These are phyloP conservation scores for Torulaspora franciscae DNA, from an alignment of 805 yeast genomes.

Conservation along the genomic window DNA sequence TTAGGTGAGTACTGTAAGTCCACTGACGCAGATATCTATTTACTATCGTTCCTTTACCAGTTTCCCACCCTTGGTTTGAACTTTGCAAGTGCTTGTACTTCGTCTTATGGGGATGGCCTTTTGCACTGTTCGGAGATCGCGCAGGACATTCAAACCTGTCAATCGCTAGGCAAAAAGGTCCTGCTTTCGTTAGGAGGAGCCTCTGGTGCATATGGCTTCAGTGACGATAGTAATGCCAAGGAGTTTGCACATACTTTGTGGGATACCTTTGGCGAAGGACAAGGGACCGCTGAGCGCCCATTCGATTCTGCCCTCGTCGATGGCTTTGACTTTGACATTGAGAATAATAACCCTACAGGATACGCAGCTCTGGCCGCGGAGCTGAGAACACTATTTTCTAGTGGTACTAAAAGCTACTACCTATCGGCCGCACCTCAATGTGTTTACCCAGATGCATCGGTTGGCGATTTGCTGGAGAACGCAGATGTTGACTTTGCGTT, in stretches of 20 bases:
- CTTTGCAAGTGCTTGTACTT: conserved; percentile 52
- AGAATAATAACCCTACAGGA: conserved; percentile 58
- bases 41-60: conserved; percentile 62
- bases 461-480: conserved; percentile 53
- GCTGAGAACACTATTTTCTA: conserved; percentile 48
- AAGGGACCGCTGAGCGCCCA: conserved; percentile 50
- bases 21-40: conserved; percentile 62
- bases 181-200: conserved; percentile 75
- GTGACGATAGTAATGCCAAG: conserved; percentile 72
- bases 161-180: conserved; percentile 69
- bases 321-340: conserved; percentile 92
- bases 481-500: conserved; percentile 75
- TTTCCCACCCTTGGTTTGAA: conserved; percentile 55
- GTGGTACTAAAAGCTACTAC: conserved; percentile 57
- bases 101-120: conserved; percentile 38
- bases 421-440: conserved; percentile 93
- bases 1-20: conserved; percentile 57
- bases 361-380: conserved; percentile 56
- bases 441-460: conserved; percentile 71
- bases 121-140: conserved; percentile 54
- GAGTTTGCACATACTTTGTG: conserved; percentile 56
- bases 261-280: conserved; percentile 59
- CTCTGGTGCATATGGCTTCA: conserved; percentile 77
- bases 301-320: conserved; percentile 75
- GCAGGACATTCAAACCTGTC: conserved; percentile 69